phyloP scores from a whole-genome alignment of 176 grass and related monocot genomes.

The Oryza longistaminata region DNA sequence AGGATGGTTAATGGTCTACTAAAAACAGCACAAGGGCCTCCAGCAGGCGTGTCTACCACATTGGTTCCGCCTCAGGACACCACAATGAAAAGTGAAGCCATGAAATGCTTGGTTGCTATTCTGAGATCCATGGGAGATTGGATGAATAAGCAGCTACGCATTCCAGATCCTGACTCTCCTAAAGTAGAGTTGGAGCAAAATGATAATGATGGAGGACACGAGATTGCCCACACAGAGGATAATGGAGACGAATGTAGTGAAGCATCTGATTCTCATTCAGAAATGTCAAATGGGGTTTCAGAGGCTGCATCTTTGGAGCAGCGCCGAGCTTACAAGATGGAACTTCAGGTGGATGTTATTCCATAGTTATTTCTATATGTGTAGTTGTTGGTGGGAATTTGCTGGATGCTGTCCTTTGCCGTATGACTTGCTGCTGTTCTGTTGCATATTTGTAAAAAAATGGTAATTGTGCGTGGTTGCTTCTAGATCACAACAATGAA shows the following conservation, averaged over 20 bases:
- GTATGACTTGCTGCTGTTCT: conserved; percentile 5
- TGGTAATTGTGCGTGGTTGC: background rate
- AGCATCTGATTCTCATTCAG: conserved; percentile 77
- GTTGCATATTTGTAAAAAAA: background rate
- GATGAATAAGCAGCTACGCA: conserved; percentile 99
- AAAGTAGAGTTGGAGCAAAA: conserved; percentile 68
- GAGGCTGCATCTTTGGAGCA: conserved; percentile 88
- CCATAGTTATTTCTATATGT: conserved; percentile 40
- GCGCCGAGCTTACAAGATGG: conserved; percentile 93
- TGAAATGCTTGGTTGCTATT: conserved; percentile 98
- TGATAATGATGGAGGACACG: conserved; percentile 58
- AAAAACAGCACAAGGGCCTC: conserved; percentile 97
- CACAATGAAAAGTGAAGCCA: conserved; percentile 95
- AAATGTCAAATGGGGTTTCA: conserved; percentile 68
- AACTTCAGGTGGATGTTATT: conserved; percentile 84
- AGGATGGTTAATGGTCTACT: conserved; percentile 98
- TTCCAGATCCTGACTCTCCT: conserved; percentile 77
- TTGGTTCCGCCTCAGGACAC: conserved; percentile 86
- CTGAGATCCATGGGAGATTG: conserved; percentile 99
- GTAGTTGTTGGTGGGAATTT: conserved; percentile 32
- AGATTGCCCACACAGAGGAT: conserved; percentile 55
- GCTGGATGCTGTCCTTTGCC: conserved; percentile 12
- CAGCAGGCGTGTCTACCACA: conserved; percentile 80
- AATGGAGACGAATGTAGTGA: conserved; percentile 72
- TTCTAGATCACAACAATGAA: background rate